These are phyloP conservation scores for Gomphus bonarii DNA, from an alignment of 1,284 basidiomycete genomes.

Conservation along the genomic window DNA sequence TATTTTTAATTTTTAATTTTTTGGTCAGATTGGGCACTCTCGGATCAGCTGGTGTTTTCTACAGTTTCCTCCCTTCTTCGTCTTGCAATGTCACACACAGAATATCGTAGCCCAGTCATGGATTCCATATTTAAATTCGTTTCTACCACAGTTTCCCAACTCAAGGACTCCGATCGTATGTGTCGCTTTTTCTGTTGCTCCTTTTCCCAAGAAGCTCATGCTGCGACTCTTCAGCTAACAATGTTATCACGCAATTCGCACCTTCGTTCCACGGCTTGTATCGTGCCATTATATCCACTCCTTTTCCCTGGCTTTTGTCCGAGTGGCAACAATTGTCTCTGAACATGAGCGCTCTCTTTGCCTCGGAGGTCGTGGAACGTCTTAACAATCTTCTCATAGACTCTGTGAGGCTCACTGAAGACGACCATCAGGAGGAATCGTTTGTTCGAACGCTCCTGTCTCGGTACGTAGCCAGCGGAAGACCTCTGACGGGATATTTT, in stretches of 20 bases:
- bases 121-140: constrained; percentile 53
- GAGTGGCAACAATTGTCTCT: constrained; percentile 57
- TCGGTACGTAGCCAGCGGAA: constrained; percentile 64
- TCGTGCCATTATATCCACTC: constrained; percentile 70
- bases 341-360: constrained; percentile 47
- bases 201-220: not conserved
- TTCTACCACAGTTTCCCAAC: constrained; percentile 42
- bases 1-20: not conserved
- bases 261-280: constrained; percentile 84
- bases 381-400: constrained; percentile 59
- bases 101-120: constrained; percentile 38
- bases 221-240: constrained; percentile 38
- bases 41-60: constrained; percentile 71
- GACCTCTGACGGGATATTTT: constrained; percentile 82
- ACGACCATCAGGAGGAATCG: constrained; percentile 38
- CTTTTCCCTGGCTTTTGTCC: constrained; percentile 60
- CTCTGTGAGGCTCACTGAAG: constrained; percentile 44
- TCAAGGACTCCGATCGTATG: constrained; percentile 47
- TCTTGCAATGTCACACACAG: constrained; percentile 43
- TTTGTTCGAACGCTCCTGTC: constrained; percentile 66
- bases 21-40: constrained; percentile 66
- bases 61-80: constrained; percentile 65
- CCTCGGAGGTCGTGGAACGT: constrained; percentile 49
- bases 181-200: constrained; percentile 5
- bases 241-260: constrained; percentile 64